phyloP scores from a whole-genome alignment of 1,284 basidiomycete species.

The Mycena citricolor region DNA sequence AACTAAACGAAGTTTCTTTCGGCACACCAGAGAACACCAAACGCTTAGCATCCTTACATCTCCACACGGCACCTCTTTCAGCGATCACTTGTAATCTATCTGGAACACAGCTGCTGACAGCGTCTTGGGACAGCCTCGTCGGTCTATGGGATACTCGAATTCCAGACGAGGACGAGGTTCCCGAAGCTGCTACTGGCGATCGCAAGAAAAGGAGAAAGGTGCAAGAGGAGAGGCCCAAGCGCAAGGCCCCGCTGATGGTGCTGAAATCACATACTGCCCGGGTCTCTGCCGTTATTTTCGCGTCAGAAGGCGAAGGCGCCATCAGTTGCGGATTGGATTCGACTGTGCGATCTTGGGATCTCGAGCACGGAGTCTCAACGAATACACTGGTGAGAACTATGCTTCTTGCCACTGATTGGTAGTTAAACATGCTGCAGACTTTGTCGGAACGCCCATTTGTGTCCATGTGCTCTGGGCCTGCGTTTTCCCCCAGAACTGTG shows the following conservation, averaged over 20 bases:
- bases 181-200: conserved; percentile 39
- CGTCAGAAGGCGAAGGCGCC: conserved; percentile 39
- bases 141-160: conserved; percentile 75
- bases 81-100: conserved; percentile 55
- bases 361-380: conserved; percentile 64
- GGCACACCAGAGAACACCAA: conserved; percentile 33
- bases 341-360: conserved; percentile 72
- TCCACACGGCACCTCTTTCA: conserved; percentile 76
- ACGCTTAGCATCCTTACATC: conserved; percentile 61
- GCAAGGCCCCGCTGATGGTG: conserved; percentile 66
- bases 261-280: conserved; percentile 75
- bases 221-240: conserved; percentile 30
- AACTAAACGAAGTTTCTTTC: conserved; percentile 55
- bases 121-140: conserved; percentile 79
- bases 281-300: conserved; percentile 66
- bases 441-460: conserved; percentile 73
- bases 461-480: conserved; percentile 15
- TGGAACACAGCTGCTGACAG: conserved; percentile 66
- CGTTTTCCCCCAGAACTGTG: conserved; percentile 32
- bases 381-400: conserved; percentile 62
- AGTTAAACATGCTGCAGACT: too few relatives aligned
- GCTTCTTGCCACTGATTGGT: not conserved
- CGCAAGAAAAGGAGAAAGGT: conserved; percentile 59
- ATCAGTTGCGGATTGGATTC: conserved; percentile 78
- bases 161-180: conserved; percentile 62